A percentile compares a stretch with the other conserved stretches of the same genome.
Conservation (phyloP, 768 basidiomycete genomes). For the Trametes gibbosa region DNA sequence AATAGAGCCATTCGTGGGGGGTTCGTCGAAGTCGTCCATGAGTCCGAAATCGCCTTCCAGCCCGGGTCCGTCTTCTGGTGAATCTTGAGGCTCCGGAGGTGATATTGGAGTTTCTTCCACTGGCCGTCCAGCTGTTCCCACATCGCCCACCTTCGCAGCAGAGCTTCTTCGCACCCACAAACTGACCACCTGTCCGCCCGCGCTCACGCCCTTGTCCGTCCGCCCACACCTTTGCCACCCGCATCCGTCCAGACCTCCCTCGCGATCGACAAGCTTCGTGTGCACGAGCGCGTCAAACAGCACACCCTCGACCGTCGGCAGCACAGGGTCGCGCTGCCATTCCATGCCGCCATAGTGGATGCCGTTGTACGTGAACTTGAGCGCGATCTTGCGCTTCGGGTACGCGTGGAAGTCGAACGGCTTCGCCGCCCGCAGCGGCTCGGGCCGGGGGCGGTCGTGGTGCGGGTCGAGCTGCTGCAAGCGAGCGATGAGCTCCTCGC, state of each 20-base stretch:
- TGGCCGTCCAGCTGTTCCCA: conserved; percentile 16
- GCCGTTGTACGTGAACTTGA: conserved; percentile 91
- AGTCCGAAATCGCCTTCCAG: conserved; percentile 41
- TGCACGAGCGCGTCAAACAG: conserved; percentile 78
- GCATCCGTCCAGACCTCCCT: conserved; percentile 77
- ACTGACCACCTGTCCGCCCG: conserved; percentile 89
- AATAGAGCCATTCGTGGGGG: conserved; percentile 23
- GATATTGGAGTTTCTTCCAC: not conserved
- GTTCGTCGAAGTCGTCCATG: conserved; percentile 33
- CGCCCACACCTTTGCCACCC: conserved; percentile 90
- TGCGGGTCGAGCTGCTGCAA: conserved; percentile 53
- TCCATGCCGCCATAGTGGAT: conserved; percentile 92
- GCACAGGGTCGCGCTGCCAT: conserved; percentile 63
- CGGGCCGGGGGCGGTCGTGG: conserved; percentile 19
- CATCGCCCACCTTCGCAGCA: conserved; percentile 14
- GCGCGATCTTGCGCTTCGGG: conserved; percentile 84
- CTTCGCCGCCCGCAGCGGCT: conserved; percentile 30
- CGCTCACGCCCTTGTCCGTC: conserved; percentile 94
- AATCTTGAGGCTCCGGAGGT: not conserved
- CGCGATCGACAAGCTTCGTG: conserved; percentile 72
- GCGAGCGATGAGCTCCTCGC: conserved; percentile 69
- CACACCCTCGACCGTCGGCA: conserved; percentile 90
- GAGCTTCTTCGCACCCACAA: conserved; percentile 84
- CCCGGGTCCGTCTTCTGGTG: conserved; percentile 21
- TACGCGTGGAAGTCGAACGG: conserved; percentile 66